Evolutionary conservation across 371 early-diverging fungal species (phyloP).

Genomic region (Mortierella sp.): DNA sequence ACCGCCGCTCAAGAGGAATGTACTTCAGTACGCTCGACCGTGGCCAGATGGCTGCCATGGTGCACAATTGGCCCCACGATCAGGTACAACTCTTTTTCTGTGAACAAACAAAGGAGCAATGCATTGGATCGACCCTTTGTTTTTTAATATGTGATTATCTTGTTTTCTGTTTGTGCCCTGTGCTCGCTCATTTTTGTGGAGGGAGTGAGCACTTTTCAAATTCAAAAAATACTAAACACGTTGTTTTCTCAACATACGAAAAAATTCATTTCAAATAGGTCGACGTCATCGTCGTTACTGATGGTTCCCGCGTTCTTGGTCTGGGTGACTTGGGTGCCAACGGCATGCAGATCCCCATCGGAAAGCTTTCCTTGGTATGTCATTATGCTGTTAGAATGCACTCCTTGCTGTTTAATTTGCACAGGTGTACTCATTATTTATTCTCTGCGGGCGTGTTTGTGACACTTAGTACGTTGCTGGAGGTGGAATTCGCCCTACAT

Average conservation of each 20-base stretch:
- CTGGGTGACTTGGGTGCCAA: conserved; percentile 79
- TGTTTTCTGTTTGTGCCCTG: conserved; percentile 39
- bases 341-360: conserved; percentile 78
- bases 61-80: conserved; percentile 57
- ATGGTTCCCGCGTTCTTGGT: conserved; percentile 76
- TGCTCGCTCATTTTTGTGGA: conserved; percentile 21
- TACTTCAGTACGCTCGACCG: conserved; percentile 73
- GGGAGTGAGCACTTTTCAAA: conserved; percentile 2
- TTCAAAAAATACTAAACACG: conserved; percentile 14
- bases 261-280: conserved; percentile 34
- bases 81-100: conserved; percentile 28
- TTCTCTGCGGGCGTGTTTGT: not conserved
- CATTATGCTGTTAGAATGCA: not conserved
- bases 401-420: not conserved
- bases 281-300: conserved; percentile 78
- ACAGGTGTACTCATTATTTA: not conserved
- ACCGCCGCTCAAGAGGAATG: conserved; percentile 76
- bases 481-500: conserved; percentile 74
- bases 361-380: conserved; percentile 61
- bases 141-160: not conserved
- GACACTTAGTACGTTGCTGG: conserved; percentile 66
- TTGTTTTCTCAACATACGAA: not conserved
- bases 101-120: not conserved
- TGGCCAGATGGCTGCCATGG: conserved; percentile 67
- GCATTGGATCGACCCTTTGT: not conserved